phyloP scores from a whole-genome alignment of 2,329 filamentous ascomycete species.

The Diaporthe aspalathi region DNA sequence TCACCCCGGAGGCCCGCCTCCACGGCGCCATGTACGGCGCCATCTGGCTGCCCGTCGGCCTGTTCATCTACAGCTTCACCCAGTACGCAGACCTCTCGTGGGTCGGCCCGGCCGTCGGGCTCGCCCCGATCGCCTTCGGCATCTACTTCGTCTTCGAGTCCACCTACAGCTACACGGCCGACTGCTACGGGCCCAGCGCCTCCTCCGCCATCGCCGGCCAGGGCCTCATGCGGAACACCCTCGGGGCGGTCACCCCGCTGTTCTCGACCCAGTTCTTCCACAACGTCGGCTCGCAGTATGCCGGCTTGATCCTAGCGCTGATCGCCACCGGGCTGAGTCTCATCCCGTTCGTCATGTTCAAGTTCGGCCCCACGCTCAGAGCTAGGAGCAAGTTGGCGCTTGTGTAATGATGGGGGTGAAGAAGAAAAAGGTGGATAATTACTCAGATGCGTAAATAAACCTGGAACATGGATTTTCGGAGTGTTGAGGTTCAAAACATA shows the following conservation, averaged over 20 bases:
- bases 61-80: slow-evolving; percentile 66
- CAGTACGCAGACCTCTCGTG: slow-evolving; percentile 61
- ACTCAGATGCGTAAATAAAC: background rate
- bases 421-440: background rate
- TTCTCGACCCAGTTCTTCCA: slow-evolving; percentile 65
- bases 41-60: slow-evolving; percentile 58
- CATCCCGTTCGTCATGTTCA: slow-evolving; percentile 57
- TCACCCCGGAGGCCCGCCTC: slow-evolving; percentile 58
- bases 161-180: slow-evolving; percentile 61
- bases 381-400: slow-evolving; percentile 53
- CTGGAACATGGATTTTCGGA: background rate
- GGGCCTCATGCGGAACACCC: slow-evolving; percentile 63
- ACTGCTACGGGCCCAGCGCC: slow-evolving; percentile 60
- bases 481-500: background rate
- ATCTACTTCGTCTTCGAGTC: slow-evolving; percentile 60
- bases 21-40: slow-evolving; percentile 62
- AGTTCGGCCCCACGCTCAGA: slow-evolving; percentile 52
- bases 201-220: slow-evolving; percentile 58
- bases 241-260: slow-evolving; percentile 63
- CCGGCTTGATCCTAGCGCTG: slow-evolving; percentile 60
- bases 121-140: slow-evolving; percentile 62
- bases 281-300: slow-evolving; percentile 64
- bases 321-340: slow-evolving; percentile 52
- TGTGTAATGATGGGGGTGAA: background rate
- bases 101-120: slow-evolving; percentile 61